Evolutionary conservation across 768 basidiomycete genomes (phyloP).

Genomic region (Xerocomellus intermedius): DNA sequence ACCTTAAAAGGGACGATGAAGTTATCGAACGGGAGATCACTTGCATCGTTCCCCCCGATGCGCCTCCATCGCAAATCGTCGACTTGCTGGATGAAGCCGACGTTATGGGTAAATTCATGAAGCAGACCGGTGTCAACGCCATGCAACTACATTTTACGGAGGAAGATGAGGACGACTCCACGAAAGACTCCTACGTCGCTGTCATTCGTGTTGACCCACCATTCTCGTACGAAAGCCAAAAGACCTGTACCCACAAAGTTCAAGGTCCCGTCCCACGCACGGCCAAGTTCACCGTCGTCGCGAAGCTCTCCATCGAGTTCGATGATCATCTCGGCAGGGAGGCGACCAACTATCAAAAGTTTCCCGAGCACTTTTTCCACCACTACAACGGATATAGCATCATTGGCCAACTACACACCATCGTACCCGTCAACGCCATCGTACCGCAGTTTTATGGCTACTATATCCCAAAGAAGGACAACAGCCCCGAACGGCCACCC

Average conservation of each 20-base stretch:
- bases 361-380: conserved; percentile 29
- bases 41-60: neutral
- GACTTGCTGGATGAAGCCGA: neutral
- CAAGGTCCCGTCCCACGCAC: conserved; percentile 20
- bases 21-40: conserved; percentile 20
- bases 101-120: neutral
- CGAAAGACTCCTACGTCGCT: neutral
- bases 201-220: conserved; percentile 17
- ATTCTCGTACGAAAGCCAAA: conserved; percentile 11
- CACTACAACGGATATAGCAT: conserved; percentile 28
- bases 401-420: conserved; percentile 32
- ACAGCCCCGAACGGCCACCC: no score
- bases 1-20: conserved; percentile 5
- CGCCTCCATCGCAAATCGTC: neutral
- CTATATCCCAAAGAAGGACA: conserved; percentile 38
- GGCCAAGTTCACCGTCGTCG: conserved; percentile 40
- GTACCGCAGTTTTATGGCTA: conserved; percentile 68
- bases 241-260: conserved; percentile 4
- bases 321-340: conserved; percentile 38
- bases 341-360: conserved; percentile 27
- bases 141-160: neutral
- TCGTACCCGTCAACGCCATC: conserved; percentile 48
- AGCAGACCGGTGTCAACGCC: neutral
- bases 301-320: conserved; percentile 42
- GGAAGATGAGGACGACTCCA: neutral